Base-by-base conservation (phyloP, 441 rosid species). In the Theobroma grandiflorum region DNA sequence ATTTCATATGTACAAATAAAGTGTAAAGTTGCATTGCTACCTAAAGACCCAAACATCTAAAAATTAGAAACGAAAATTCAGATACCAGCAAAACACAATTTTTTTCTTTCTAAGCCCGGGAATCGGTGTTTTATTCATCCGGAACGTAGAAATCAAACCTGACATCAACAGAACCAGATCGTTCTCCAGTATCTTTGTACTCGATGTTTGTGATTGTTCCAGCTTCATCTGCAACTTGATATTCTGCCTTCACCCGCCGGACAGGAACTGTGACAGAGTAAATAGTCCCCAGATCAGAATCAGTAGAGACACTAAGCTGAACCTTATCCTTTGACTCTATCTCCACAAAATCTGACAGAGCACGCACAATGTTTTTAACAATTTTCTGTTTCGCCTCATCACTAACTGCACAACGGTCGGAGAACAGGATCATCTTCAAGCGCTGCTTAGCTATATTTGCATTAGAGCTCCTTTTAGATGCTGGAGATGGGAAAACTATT, bases 321-420 rank as follows among this genome's bases (percentile, higher is more conserved):
- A 97, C 98, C 86, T 95, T 97, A 42, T 97, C 99, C 87, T 97
- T 95, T n/a, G 98, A 95, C 73, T 97, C 99, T 16, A 97, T 95
- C 90, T 89, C 99, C 58, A 95, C 99, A n/a, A 97, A 91, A 84
- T 97, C 98, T 6, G 99, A 95, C n/a, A 97, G 78, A 15, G 96
- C 89, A 63, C 79, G 95, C 63, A 97, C 90, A 14, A 97, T 84
- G 86, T 95, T 95, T 83, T 86, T 84, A 62, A 97, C 98, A n/a
- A 97, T 97, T 85, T 92, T 95, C 85, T 86, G 86, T 79, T 95
- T 97, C 14, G 99, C 99, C 74, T 95, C 98, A 0, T 97, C 98
- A 33, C 99, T 95, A 2, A 97, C 99, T 0, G 93, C 99, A 45
- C 99, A 97, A 77, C 99, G 87, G 83, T 97, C 99, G 15, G 99